A percentile compares a stretch with the other conserved stretches of the same genome.
Evolutionary conservation across 495 filamentous ascomycete genomes (phyloP).

Genomic region (Chaetomium cochliodes): DNA sequence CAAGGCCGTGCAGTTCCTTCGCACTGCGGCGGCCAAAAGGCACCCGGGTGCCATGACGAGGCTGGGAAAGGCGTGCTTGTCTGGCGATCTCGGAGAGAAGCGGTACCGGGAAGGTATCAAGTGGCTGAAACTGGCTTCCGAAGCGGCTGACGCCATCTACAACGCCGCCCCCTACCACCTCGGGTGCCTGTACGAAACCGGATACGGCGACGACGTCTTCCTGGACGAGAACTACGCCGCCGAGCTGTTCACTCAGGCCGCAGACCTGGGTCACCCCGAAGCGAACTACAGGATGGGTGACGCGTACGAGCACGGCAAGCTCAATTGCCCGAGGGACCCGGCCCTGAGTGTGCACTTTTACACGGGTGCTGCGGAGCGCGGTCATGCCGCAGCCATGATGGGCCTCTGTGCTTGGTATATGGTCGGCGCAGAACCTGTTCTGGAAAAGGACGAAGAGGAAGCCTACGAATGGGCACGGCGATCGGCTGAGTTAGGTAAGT

Average conservation of each 20-base stretch:
- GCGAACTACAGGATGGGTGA: conserved; percentile 88
- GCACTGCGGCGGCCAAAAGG: conserved; percentile 84
- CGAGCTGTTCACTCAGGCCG: conserved; percentile 90
- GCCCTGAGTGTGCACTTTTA: conserved; percentile 97
- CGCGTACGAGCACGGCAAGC: conserved; percentile 89
- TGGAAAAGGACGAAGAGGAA: conserved; percentile 93
- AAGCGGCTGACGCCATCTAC: conserved; percentile 86
- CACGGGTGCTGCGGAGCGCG: conserved; percentile 80
- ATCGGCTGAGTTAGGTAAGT: conserved; percentile 80
- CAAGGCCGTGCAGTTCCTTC: conserved; percentile 91
- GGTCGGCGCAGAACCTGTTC: conserved; percentile 86
- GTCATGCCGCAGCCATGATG: conserved; percentile 94
- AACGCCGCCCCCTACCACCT: conserved; percentile 91
- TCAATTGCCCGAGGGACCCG: conserved; percentile 85
- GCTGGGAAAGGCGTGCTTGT: conserved; percentile 84
- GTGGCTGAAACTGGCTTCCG: conserved; percentile 92
- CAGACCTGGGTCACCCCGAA: conserved; percentile 83
- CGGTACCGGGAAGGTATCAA: conserved; percentile 91
- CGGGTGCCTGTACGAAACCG: conserved; percentile 79
- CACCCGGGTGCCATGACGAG: conserved; percentile 94
- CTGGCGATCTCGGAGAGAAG: conserved; percentile 81
- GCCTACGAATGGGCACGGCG: conserved; percentile 93
- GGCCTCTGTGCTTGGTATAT: conserved; percentile 98
- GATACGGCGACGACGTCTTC: conserved; percentile 91
- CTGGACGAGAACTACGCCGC: conserved; percentile 85